Evolutionary conservation across 1,284 basidiomycete species (phyloP), one percentile per base, ranked within the genome.

Genomic region (Xerocomus amazonicus): DNA sequence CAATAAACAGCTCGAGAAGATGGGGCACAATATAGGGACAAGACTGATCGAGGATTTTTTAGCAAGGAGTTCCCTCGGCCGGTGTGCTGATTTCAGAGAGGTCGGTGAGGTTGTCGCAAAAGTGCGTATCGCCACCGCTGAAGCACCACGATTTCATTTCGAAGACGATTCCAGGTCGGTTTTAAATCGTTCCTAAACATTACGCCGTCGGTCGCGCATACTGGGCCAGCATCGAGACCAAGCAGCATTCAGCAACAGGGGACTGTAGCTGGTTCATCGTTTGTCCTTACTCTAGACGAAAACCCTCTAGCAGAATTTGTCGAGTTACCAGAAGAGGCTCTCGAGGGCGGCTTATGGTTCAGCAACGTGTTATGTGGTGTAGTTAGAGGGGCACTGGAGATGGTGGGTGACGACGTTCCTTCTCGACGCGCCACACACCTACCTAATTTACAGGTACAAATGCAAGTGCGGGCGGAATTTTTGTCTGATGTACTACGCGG

Each of bases 21-120:
- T 97, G 96, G 97, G 97, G 4, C 97, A 97, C 72, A 97, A 96
- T 69, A 99, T 99, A 57, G 97, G 97, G 31, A 96, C 88, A 27
- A 78, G 97, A 37, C 75, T 99, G 48, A 96, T 99, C 56, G 97
- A 99, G 68, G 97, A 99, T 69, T 97, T 99, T 60, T 78, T 99
- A 43, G 96, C 97, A 6, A 84, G 92, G 57, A 94, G 92, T 50
- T 83, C 79, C 16, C 69, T 95, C 27, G 90, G 88, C 27, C 77
- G 90, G 56, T 99, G 97, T 70, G 73, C 83, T 17, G 92, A 97
- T 66, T 97, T 99, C 63, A 79, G 83, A 54, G 95, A 98, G 67
- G 91, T 92, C 0, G 97, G 92, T 7, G 94, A 98, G 71, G 91
- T 95, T 49, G 80, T 97, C 10, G 80, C 92, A 9, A 96, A 97